These are phyloP conservation scores for Poa pratensis DNA, from an alignment of 176 grass and related monocot genomes.

Conservation along the genomic window DNA sequence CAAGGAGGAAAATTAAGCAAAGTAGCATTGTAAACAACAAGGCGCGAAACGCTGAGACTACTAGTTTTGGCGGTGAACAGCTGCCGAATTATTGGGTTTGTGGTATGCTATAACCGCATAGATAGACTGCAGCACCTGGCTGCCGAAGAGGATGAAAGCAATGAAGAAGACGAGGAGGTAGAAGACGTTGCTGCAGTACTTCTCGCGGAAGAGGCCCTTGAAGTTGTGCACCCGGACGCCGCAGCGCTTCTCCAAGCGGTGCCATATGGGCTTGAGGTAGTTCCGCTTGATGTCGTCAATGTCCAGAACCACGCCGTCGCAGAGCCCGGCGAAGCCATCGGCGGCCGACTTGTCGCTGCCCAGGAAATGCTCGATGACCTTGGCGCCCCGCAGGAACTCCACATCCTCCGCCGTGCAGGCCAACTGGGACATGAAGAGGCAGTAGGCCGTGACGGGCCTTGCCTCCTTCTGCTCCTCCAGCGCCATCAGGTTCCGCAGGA, in stretches of 20 bases:
- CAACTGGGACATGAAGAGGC: conserved; percentile 28
- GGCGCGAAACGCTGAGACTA: too few relatives aligned
- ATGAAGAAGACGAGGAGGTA: neutral
- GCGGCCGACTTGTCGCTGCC: neutral
- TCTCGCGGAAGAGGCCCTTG: neutral
- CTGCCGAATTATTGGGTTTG: neutral
- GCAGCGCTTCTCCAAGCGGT: neutral
- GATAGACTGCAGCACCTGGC: neutral
- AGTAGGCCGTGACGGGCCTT: conserved; percentile 39
- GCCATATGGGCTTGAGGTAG: conserved; percentile 5
- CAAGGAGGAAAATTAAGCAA: too few relatives aligned
- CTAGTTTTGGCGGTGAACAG: too few relatives aligned
- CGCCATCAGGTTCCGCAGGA: conserved; percentile 43
- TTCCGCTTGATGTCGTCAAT: neutral
- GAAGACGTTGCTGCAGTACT: neutral
- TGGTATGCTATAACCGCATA: neutral
- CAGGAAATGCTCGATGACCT: neutral
- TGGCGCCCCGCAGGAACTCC: neutral
- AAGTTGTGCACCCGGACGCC: neutral
- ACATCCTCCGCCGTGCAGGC: conserved; percentile 13
- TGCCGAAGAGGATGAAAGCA: neutral
- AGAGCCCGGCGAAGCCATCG: neutral
- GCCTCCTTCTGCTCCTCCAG: conserved; percentile 30
- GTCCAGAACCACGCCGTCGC: neutral
- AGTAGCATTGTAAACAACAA: too few relatives aligned